Evolutionary conservation across 208 protist species (phyloP).

Genomic region (Trichomonas vaginalis): DNA sequence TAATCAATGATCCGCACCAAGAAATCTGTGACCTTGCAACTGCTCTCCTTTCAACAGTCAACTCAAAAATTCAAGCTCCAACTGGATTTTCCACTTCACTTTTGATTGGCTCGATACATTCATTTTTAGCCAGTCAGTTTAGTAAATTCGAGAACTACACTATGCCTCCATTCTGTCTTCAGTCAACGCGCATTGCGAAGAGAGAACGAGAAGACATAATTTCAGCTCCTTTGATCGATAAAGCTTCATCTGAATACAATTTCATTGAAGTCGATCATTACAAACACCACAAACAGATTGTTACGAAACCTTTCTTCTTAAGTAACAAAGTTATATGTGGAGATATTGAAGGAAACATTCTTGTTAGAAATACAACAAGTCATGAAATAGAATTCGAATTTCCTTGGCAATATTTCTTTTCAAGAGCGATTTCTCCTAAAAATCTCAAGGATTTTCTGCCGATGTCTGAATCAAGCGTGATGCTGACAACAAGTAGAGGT

Average conservation of each 20-base stretch:
- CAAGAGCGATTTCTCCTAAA: background rate
- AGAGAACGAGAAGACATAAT: too few relatives aligned
- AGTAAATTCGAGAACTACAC: background rate
- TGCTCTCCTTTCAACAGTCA: background rate
- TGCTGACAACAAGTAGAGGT: background rate
- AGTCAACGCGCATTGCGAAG: too few relatives aligned
- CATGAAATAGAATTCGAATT: background rate
- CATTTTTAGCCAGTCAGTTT: background rate
- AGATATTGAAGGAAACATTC: background rate
- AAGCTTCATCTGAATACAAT: too few relatives aligned
- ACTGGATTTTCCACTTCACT: background rate
- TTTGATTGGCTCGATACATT: background rate
- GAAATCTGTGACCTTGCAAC: background rate
- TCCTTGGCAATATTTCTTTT: background rate
- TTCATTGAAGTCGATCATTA: background rate
- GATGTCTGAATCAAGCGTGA: background rate
- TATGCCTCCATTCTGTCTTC: background rate
- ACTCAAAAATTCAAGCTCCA: background rate
- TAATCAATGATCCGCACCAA: background rate
- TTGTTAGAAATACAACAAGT: background rate
- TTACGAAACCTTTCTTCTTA: background rate
- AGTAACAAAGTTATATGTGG: background rate
- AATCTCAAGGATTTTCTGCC: background rate
- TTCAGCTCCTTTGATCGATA: background rate
- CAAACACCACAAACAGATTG: background rate